Conservation (phyloP, 345 rosid species). For the Gossypium australe region DNA sequence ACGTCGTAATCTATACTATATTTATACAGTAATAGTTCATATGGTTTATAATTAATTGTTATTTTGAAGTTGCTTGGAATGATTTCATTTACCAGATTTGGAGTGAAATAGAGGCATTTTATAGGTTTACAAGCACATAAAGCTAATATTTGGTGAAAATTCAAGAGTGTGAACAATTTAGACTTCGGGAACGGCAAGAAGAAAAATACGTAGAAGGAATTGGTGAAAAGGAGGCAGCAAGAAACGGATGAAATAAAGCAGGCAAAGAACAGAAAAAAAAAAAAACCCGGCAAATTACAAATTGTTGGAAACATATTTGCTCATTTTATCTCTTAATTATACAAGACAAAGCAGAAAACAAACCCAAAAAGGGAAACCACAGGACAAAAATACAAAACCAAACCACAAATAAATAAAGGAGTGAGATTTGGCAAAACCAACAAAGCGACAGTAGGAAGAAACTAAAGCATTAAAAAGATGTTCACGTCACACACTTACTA, state of each 20-base stretch:
- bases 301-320: neutral
- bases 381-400: neutral
- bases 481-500: neutral
- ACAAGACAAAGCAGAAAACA: neutral
- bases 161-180: too few relatives aligned
- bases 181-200: slow-evolving; percentile 6
- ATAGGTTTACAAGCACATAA: too few relatives aligned
- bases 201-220: neutral
- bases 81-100: too few relatives aligned
- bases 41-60: too few relatives aligned
- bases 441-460: neutral
- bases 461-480: neutral
- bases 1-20: too few relatives aligned
- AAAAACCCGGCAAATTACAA: too few relatives aligned
- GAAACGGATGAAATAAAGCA: neutral
- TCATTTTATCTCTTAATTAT: slow-evolving; percentile 1
- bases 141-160: too few relatives aligned
- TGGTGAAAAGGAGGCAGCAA: neutral
- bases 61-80: too few relatives aligned
- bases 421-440: neutral
- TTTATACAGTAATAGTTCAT: too few relatives aligned
- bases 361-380: neutral
- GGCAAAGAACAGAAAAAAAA: neutral
- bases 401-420: neutral
- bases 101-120: too few relatives aligned